Evolutionary conservation across 148 eudicot genomes (phyloP).

Genomic region (Silene uniflora): DNA sequence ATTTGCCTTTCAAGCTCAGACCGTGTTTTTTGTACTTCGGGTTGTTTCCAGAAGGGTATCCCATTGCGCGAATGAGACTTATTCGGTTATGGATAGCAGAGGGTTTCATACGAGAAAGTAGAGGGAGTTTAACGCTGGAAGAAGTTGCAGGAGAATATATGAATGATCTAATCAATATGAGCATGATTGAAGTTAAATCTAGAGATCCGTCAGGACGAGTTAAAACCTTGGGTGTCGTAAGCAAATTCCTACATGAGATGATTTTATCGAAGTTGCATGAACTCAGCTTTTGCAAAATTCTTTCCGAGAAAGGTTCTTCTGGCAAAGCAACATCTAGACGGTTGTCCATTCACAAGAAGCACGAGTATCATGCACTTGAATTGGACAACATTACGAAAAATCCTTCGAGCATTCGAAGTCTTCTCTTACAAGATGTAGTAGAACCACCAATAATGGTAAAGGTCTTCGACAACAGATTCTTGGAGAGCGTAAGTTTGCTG

Average conservation of each 20-base stretch:
- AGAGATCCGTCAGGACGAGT: neutral
- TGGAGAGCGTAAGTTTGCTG: slow-evolving; percentile 3
- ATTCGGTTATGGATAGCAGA: slow-evolving; percentile 26
- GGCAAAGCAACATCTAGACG: slow-evolving; percentile 1
- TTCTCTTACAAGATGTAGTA: neutral
- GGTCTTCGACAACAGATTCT: neutral
- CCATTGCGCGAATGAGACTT: slow-evolving; percentile 8
- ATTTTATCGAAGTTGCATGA: slow-evolving; percentile 9
- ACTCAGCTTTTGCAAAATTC: slow-evolving; percentile 16
- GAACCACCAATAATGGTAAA: neutral
- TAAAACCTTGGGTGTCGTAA: slow-evolving; percentile 12
- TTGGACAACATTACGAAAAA: neutral
- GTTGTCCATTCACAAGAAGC: slow-evolving; percentile 13
- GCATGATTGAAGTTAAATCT: slow-evolving; percentile 4
- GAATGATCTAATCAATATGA: neutral
- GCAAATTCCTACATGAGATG: slow-evolving; percentile 9
- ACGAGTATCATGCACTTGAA: neutral
- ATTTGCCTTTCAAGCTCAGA: slow-evolving; percentile 15
- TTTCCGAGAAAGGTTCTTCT: neutral
- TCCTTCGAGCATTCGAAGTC: slow-evolving; percentile 9
- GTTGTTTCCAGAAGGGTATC: slow-evolving; percentile 16
- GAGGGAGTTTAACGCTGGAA: slow-evolving; percentile 6
- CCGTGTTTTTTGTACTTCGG: slow-evolving; percentile 29
- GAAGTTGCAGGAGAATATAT: slow-evolving; percentile 19
- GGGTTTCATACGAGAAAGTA: slow-evolving; percentile 8